These are phyloP conservation scores for Pyracantha coccinea DNA, from an alignment of 331 rosid species.

Conservation along the genomic window DNA sequence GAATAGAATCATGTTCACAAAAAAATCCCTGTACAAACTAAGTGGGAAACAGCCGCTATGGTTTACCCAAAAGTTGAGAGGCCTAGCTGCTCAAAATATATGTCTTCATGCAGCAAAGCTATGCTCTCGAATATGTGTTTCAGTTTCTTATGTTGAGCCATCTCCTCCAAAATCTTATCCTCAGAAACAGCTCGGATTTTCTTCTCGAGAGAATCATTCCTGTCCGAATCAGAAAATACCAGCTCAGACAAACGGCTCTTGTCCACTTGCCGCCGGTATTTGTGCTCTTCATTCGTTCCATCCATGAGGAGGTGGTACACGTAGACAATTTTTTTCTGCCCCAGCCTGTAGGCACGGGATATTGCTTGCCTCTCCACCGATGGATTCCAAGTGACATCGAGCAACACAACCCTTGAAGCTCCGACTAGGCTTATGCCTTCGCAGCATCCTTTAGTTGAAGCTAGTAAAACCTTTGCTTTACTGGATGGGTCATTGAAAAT, in stretches of 20 bases:
- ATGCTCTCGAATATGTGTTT: conserved; percentile 24
- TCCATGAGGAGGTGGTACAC: conserved; percentile 45
- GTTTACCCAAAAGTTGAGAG: background rate
- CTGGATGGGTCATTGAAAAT: conserved; percentile 39
- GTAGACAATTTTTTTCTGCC: conserved; percentile 47
- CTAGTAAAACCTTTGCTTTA: conserved; percentile 49
- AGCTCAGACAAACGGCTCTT: conserved; percentile 44
- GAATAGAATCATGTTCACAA: too few relatives aligned
- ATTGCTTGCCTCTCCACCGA: conserved; percentile 64
- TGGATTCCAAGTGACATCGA: conserved; percentile 65
- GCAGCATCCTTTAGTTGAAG: conserved; percentile 48
- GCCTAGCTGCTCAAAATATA: background rate
- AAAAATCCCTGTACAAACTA: too few relatives aligned
- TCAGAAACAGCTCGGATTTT: conserved; percentile 15
- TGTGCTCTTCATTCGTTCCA: conserved; percentile 45
- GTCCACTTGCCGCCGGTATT: conserved; percentile 34
- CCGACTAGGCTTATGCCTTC: conserved; percentile 69
- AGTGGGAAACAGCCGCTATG: background rate
- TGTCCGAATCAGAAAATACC: conserved; percentile 26
- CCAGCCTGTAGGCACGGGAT: conserved; percentile 56
- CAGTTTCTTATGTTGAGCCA: conserved; percentile 27
- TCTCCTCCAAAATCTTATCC: conserved; percentile 42
- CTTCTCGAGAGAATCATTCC: background rate
- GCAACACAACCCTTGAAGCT: conserved; percentile 75
- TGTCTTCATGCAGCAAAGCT: background rate